Conservation (phyloP, 148 eudicot genomes). For the Fallopia convolvulus region DNA sequence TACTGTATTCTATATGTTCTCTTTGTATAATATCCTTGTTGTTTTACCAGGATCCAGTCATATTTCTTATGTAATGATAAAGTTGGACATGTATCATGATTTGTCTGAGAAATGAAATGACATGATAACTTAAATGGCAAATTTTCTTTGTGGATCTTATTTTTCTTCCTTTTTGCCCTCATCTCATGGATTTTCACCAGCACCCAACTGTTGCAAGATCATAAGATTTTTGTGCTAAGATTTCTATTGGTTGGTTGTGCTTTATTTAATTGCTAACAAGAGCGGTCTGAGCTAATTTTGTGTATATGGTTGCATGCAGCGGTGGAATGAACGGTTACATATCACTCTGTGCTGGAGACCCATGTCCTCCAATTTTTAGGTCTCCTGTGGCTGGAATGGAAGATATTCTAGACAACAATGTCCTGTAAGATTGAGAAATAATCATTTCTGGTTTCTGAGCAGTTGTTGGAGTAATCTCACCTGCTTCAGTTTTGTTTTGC, state of each 20-base stretch:
- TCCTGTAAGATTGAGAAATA: slow-evolving; percentile 44
- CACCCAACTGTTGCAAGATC: not conserved
- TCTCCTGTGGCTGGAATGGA: slow-evolving; percentile 80
- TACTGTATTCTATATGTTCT: not conserved
- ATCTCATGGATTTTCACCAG: not conserved
- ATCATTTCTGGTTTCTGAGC: not conserved
- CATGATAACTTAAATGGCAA: not conserved
- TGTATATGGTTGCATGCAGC: slow-evolving; percentile 54
- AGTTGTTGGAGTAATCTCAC: not conserved
- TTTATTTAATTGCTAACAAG: not conserved
- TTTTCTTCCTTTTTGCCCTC: not conserved
- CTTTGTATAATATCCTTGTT: not conserved
- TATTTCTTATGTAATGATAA: not conserved
- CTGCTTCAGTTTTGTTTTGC: slow-evolving; percentile 11
- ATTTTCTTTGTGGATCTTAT: not conserved
- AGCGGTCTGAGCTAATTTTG: slow-evolving; percentile 21
- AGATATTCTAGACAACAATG: slow-evolving; percentile 86
- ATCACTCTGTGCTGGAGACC: slow-evolving; percentile 87
- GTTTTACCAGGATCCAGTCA: not conserved
- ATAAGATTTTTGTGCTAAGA: not conserved
- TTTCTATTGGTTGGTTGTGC: not conserved
- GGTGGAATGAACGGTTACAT: slow-evolving; percentile 96
- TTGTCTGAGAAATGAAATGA: not conserved
- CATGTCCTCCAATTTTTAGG: slow-evolving; percentile 85
- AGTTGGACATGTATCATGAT: not conserved